Evolutionary conservation across 805 yeast species (phyloP).

Genomic region (Dipodascus albidus): DNA sequence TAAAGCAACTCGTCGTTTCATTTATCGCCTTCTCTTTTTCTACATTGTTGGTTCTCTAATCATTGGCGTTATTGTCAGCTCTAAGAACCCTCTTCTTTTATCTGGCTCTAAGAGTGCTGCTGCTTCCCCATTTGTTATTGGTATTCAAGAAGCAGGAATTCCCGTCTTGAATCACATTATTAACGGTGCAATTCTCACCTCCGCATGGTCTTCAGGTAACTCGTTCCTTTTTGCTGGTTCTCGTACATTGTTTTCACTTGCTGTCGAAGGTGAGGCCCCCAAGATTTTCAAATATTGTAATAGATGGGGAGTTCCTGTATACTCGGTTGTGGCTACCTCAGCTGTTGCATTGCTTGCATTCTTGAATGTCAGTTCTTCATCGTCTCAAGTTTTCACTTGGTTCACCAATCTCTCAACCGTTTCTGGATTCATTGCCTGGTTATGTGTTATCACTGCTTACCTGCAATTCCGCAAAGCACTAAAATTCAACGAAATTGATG

Average conservation of each 20-base stretch:
- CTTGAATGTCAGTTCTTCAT: slow-evolving; percentile 49
- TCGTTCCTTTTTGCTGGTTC: slow-evolving; percentile 50
- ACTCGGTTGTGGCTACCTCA: slow-evolving; percentile 55
- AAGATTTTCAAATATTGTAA: slow-evolving; percentile 48
- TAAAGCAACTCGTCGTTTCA: slow-evolving; percentile 62
- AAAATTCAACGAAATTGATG: slow-evolving; percentile 36
- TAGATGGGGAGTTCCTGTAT: slow-evolving; percentile 59
- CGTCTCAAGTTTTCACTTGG: slow-evolving; percentile 51
- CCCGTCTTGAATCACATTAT: slow-evolving; percentile 42
- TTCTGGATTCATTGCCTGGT: slow-evolving; percentile 59
- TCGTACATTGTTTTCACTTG: slow-evolving; percentile 44
- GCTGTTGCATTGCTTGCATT: slow-evolving; percentile 49
- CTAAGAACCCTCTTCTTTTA: slow-evolving; percentile 47
- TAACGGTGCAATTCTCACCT: slow-evolving; percentile 43
- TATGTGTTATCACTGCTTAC: slow-evolving; percentile 40
- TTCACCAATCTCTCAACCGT: slow-evolving; percentile 53
- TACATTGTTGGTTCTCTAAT: slow-evolving; percentile 58
- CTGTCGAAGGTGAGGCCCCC: slow-evolving; percentile 57
- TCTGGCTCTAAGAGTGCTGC: slow-evolving; percentile 46
- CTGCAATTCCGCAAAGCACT: slow-evolving; percentile 58
- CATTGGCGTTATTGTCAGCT: slow-evolving; percentile 60
- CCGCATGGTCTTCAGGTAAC: slow-evolving; percentile 47
- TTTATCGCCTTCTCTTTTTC: slow-evolving; percentile 56
- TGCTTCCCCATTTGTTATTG: slow-evolving; percentile 48
- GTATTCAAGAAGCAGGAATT: slow-evolving; percentile 41